Percentiles rank a stretch among this genome's conserved stretches.
Conservation (phyloP, 2,329 filamentous ascomycete species). For the Capronia epimyces region DNA sequence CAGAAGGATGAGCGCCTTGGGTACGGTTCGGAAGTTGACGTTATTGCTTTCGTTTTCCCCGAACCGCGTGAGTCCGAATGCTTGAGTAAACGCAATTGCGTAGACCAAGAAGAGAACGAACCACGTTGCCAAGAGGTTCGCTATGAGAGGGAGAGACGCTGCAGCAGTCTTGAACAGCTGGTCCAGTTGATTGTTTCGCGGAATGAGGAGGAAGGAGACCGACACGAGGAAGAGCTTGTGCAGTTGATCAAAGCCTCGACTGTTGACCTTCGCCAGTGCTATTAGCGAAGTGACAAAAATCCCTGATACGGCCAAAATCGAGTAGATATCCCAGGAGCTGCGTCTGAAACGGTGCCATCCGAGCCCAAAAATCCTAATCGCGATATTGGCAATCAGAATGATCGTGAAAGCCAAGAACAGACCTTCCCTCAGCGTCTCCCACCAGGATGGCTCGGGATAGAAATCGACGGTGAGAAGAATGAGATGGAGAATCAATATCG, state of each 20-base stretch:
- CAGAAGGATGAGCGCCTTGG: constrained; percentile 85
- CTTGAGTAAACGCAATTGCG: constrained; percentile 91
- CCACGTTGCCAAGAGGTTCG: constrained; percentile 92
- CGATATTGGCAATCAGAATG: constrained; percentile 75
- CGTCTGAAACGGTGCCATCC: constrained; percentile 87
- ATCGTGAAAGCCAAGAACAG: constrained; percentile 77
- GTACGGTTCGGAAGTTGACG: constrained; percentile 87
- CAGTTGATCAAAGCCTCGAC: constrained; percentile 64
- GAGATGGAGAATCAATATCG: constrained; percentile 74
- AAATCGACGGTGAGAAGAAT: constrained; percentile 79
- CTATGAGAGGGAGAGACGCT: constrained; percentile 82
- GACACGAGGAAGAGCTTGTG: constrained; percentile 94
- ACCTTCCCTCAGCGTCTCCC: constrained; percentile 63
- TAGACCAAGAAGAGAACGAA: constrained; percentile 94
- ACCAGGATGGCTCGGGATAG: constrained; percentile 65
- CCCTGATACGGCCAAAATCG: constrained; percentile 70
- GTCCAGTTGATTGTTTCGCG: constrained; percentile 91
- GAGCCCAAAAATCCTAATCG: constrained; percentile 77
- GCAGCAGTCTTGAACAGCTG: constrained; percentile 98
- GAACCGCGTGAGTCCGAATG: constrained; percentile 91
- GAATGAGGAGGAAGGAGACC: constrained; percentile 83
- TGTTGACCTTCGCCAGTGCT: constrained; percentile 55
- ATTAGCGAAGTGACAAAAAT: constrained; percentile 78
- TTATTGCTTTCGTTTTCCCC: constrained; percentile 66
- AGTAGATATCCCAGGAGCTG: constrained; percentile 94